Base-by-base conservation (phyloP, 805 yeast species). In the Saccharomycopsis lassenensis region DNA sequence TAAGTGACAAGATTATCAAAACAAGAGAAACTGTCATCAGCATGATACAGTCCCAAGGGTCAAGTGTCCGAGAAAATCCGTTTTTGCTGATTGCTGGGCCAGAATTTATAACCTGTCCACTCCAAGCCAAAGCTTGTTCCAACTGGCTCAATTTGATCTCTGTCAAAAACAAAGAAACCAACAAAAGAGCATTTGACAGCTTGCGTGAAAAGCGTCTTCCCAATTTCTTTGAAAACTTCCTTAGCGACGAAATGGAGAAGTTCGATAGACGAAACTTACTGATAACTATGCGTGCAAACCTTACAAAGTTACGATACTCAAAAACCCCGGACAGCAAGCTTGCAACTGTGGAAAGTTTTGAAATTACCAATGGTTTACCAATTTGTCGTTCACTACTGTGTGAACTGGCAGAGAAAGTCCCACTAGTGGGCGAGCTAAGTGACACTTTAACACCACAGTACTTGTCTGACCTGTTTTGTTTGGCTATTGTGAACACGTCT, bases 381-480 rank as follows among this genome's bases (percentile, higher is more conserved):
- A 45, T 50, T 21, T 59, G 64, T 45, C 51, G 71, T 18, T 54
- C 60, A 2, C 44, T 64, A 29, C 46, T 65, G 16, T 50, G 57
- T 29, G 63, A 61, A 38, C 47, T 68, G 33, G 65, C 69, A 3
- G 58, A 55, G 31, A 52, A 55, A 28, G 57, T 65, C 40, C 71
- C 74, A 2, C 45, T 70, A 14, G 66, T 63, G 2, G 67, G 67
- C 8, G 64, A 62, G 37, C 49, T 64, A 33, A 54, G 64, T 16
- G 73, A 68, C 48, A 65, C 71, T 2, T 56, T 70, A 24, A 59
- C 71, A 2, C 73, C 74, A 1, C 73, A 69, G 40, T 69, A 63
- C 50, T 58, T 64, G 31, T 54, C 68, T 1, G 77, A 70, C 47
- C 51, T 67, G 39, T 65, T 58, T 47, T 56, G 68, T 41, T 44